These are phyloP conservation scores for Camellia granthamiana DNA, from an alignment of 148 eudicot species.

Conservation along the genomic window DNA sequence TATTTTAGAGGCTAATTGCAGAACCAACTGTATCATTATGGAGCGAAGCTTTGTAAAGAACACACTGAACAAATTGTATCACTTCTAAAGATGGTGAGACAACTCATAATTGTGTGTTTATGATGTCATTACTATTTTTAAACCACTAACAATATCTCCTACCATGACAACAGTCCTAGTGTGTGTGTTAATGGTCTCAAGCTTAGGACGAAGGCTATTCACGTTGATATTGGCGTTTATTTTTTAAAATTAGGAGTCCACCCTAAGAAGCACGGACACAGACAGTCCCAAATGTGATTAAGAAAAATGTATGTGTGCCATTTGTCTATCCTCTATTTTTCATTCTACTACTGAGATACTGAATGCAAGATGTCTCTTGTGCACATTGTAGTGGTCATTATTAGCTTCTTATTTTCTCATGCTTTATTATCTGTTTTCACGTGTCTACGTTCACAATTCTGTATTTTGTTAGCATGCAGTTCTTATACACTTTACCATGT, in stretches of 20 bases:
- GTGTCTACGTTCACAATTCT: neutral
- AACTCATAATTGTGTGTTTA: neutral
- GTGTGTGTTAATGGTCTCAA: neutral
- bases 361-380: neutral
- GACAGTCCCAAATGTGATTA: neutral
- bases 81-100: no score
- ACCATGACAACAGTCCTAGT: neutral
- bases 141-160: neutral
- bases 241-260: neutral
- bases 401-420: neutral
- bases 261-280: no score
- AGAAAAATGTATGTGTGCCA: neutral
- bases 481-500: conserved; percentile 27
- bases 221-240: neutral
- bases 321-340: neutral
- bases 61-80: neutral
- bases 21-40: neutral
- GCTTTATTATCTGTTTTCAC: neutral
- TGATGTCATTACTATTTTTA: neutral
- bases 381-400: neutral
- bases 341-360: neutral
- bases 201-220: neutral
- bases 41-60: neutral
- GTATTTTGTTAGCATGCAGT: neutral
- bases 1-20: conserved; percentile 7